phyloP scores from a whole-genome alignment of 768 basidiomycete species.

The Aureoboletus auriporus region DNA sequence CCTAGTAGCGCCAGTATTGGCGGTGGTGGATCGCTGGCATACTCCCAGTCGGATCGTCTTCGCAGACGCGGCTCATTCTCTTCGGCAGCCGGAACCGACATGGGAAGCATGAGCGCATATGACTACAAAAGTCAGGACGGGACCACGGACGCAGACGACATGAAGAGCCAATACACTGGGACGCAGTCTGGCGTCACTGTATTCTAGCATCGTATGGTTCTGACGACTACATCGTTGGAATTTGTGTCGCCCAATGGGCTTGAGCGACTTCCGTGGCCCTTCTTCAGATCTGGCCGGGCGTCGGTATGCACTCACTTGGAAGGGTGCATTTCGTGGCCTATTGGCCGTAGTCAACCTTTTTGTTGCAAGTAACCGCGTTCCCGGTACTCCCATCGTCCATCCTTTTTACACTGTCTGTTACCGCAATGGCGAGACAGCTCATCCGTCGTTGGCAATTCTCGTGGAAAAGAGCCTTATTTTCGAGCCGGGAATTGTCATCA shows the following conservation, averaged over 20 bases:
- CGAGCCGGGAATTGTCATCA: constrained; percentile 10
- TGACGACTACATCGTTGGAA: constrained; percentile 3
- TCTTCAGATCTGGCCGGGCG: constrained; percentile 6
- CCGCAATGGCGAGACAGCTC: constrained; percentile 4
- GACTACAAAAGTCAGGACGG: constrained; percentile 93
- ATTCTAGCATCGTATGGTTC: constrained; percentile 44
- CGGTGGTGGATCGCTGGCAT: constrained; percentile 62
- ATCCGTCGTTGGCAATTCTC: constrained; percentile 1
- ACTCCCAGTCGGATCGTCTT: constrained; percentile 88
- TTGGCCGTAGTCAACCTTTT: constrained; percentile 8
- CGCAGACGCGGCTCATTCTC: constrained; percentile 74
- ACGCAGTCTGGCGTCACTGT: constrained; percentile 85
- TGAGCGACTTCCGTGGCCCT: constrained; percentile 9
- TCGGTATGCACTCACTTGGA: constrained; percentile 6
- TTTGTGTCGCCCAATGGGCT: constrained; percentile 8
- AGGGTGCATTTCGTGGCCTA: constrained; percentile 7
- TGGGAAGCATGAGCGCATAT: constrained; percentile 72
- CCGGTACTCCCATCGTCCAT: not conserved
- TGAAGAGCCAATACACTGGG: constrained; percentile 85
- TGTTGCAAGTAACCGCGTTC: constrained; percentile 14
- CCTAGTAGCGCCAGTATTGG: constrained; percentile 56
- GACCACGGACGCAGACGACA: constrained; percentile 72
- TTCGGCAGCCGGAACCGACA: constrained; percentile 69
- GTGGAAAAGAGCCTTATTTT: constrained; percentile 1
- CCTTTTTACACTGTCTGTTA: not conserved